Base-by-base conservation (phyloP, 2,329 filamentous ascomycete species). In the Zymoseptoria crescenta region DNA sequence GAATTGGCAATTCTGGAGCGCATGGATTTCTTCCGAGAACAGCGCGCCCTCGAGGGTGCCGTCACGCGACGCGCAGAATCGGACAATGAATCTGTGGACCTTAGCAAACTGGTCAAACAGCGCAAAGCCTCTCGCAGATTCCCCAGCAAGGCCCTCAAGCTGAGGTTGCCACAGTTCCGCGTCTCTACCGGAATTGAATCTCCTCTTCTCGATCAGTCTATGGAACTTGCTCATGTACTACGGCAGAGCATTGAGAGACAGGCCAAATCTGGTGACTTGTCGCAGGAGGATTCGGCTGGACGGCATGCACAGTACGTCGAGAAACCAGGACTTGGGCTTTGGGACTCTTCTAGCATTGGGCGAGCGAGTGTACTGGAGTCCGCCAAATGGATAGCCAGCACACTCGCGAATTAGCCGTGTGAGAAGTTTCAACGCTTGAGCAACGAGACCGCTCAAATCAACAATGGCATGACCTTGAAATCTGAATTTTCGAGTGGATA, bases 141-240 rank as follows among this genome's bases (percentile, higher is more conserved):
- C 62, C 79, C 79, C 4, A 74, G 74, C 41, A 69, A 73, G 1
- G 71, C 71, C 8, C 68, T 72, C 0, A 72, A 70, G 1, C 65
- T 80, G 1, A 66, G 62, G 13, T 59, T 81, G 1, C 79, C 79
- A 0, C 56, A 64, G 8, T 76, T 78, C 66, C 70, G 71, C 48
- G 69, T 80, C 30, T 72, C 70, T 5, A 67, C 75, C 1, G 76
- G 76, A 0, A 59, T 65, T 1, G 66, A 71, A 3, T 76, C 72
- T 30, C 70, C 73, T 1, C 67, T 80, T 0, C 62, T 65, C 1
- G 74, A 74, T 20, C 77, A 79, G 63, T 68, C 72, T 0, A 62
- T 68, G 1, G 79, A 80, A 56, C 62, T 81, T 8, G 67, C 71
- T 0, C 72, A 72, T 48, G 62, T 73, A 49, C 59, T 80, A 3